Conservation (phyloP, 2,329 filamentous ascomycete genomes). For the Cordyceps farinosa region DNA sequence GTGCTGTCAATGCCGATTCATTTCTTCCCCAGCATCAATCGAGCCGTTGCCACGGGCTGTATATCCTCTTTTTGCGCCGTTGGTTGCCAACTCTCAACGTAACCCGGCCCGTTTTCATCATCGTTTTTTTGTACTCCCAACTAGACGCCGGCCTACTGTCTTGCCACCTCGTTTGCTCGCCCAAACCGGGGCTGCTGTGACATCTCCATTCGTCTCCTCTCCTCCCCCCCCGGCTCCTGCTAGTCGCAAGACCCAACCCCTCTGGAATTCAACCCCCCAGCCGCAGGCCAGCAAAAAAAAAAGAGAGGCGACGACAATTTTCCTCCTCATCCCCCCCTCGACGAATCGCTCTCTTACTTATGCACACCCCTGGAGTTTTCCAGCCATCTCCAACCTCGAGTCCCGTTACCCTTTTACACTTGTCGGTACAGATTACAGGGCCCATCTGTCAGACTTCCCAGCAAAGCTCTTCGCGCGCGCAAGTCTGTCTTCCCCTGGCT, state of each 20-base stretch:
- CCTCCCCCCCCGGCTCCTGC: conserved; percentile 4
- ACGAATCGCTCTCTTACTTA: conserved; percentile 4
- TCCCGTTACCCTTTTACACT: conserved; percentile 13
- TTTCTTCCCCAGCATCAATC: background rate
- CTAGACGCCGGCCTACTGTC: background rate
- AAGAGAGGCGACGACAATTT: conserved; percentile 9
- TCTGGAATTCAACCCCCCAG: conserved; percentile 16
- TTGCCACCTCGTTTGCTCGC: background rate
- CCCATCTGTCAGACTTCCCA: background rate
- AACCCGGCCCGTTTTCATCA: background rate
- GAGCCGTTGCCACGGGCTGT: background rate
- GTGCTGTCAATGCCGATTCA: background rate
- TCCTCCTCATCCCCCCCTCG: background rate
- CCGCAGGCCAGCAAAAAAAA: conserved; percentile 10
- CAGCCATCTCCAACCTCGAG: conserved; percentile 43
- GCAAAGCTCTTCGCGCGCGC: conserved; percentile 5
- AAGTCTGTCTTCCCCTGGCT: conserved; percentile 3
- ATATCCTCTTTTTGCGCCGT: background rate
- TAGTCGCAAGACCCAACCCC: conserved; percentile 16
- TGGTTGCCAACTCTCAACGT: background rate
- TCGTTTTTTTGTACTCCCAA: background rate
- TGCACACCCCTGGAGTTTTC: conserved; percentile 19
- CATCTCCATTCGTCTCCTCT: conserved; percentile 7
- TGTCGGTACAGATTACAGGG: background rate
- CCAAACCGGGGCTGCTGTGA: background rate